A percentile compares a stretch with the other conserved stretches of the same genome.
phyloP scores from a whole-genome alignment of 352 stramenopile species.

The Pythium chondricola region DNA sequence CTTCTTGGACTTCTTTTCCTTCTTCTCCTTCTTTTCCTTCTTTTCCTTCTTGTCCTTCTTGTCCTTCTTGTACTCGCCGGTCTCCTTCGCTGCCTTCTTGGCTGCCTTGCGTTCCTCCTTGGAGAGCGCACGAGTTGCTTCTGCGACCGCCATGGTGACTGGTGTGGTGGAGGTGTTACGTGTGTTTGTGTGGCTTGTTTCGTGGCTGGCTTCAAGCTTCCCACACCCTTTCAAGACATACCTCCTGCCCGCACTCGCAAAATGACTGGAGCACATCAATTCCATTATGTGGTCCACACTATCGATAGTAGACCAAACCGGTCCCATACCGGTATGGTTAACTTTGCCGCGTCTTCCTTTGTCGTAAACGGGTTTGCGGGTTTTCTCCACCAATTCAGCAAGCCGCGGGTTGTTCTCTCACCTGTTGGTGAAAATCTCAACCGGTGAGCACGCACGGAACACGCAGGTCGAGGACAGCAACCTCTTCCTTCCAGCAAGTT shows the following conservation, averaged over 20 bases:
- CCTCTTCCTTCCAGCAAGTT: no score
- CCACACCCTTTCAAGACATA: constrained; percentile 17
- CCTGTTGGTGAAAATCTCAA: no score
- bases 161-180: constrained; percentile 3
- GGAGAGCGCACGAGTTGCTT: constrained; percentile 32
- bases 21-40: constrained; percentile 59
- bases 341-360: no score
- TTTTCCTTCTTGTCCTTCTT: constrained; percentile 65
- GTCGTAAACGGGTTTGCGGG: no score
- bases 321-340: not conserved
- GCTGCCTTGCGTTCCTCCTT: constrained; percentile 59
- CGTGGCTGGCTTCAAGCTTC: constrained; percentile 11
- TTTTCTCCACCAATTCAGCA: no score
- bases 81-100: constrained; percentile 42
- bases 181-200: constrained; percentile 1
- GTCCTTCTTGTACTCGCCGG: constrained; percentile 26
- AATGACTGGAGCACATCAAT: constrained; percentile 18
- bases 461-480: no score
- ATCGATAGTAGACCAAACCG: not conserved
- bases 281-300: constrained; percentile 15
- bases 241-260: not conserved
- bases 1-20: constrained; percentile 77
- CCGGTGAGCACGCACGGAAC: no score
- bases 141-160: constrained; percentile 26
- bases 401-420: no score